phyloP scores from a whole-genome alignment of 2,329 filamentous ascomycete genomes.

The Ophiocordyceps camponoti-rufipedis region DNA sequence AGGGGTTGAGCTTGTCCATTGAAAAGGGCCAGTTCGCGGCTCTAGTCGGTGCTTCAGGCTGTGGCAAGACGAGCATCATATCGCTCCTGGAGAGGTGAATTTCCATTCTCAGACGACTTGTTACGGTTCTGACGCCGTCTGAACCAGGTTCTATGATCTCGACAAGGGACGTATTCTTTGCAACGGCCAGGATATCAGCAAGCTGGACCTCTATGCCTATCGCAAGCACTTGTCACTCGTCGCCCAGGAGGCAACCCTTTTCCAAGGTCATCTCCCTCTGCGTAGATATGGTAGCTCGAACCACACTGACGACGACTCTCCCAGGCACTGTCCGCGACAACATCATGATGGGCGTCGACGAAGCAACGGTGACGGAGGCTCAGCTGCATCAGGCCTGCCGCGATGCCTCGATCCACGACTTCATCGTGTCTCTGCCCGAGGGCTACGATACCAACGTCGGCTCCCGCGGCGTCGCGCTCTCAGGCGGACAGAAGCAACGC shows the following conservation, averaged over 20 bases:
- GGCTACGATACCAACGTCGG: slow-evolving; percentile 53
- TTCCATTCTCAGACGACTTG: neutral
- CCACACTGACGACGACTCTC: neutral
- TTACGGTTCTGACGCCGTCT: neutral
- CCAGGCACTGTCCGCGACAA: slow-evolving; percentile 49
- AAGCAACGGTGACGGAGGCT: slow-evolving; percentile 30
- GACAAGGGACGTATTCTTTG: slow-evolving; percentile 44
- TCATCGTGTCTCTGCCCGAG: slow-evolving; percentile 46
- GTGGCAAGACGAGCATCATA: slow-evolving; percentile 57
- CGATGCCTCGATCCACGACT: slow-evolving; percentile 52
- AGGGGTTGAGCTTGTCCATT: slow-evolving; percentile 43
- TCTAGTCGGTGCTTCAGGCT: slow-evolving; percentile 51
- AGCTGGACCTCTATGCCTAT: slow-evolving; percentile 42
- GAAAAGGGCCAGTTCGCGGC: slow-evolving; percentile 53
- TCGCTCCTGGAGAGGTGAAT: slow-evolving; percentile 33
- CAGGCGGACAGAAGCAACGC: slow-evolving; percentile 56
- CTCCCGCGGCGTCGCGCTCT: slow-evolving; percentile 45
- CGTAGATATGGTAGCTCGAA: neutral
- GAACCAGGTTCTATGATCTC: slow-evolving; percentile 47
- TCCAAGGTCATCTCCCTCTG: slow-evolving; percentile 28
- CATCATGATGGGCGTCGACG: slow-evolving; percentile 44
- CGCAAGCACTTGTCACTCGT: slow-evolving; percentile 50
- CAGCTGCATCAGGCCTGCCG: slow-evolving; percentile 33
- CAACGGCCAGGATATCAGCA: slow-evolving; percentile 40
- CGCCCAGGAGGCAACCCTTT: slow-evolving; percentile 56